Conservation (phyloP, 768 basidiomycete species). For the Holtermanniella nyarrowii region DNA sequence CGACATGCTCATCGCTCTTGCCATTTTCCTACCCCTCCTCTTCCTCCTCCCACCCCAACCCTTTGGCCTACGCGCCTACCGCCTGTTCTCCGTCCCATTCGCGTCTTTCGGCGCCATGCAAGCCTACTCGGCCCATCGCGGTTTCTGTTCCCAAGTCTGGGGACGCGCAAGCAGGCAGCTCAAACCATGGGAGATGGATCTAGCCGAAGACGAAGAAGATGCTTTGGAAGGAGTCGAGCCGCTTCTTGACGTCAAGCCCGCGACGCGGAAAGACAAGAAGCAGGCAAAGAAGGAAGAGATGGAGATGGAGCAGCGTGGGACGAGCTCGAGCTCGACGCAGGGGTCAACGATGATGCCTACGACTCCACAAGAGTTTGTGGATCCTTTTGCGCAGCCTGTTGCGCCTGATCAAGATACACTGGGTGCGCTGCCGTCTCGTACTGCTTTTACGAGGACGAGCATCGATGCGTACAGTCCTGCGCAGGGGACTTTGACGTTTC, state of each 20-base stretch:
- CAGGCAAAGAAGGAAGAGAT: no score
- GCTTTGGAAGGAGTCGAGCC: neutral
- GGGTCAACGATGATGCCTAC: neutral
- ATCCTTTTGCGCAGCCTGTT: neutral
- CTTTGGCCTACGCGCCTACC: conserved; percentile 20
- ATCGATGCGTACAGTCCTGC: no score
- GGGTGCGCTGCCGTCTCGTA: no score
- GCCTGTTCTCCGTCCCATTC: conserved; percentile 26
- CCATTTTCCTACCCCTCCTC: conserved; percentile 23
- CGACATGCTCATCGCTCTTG: conserved; percentile 19
- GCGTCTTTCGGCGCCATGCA: conserved; percentile 27
- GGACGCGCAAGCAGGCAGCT: conserved; percentile 23
- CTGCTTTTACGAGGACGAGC: no score
- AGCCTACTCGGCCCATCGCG: conserved; percentile 27
- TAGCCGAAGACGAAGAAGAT: conserved; percentile 15
- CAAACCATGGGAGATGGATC: conserved; percentile 34
- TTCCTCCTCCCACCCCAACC: conserved; percentile 14
- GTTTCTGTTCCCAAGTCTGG: conserved; percentile 35
- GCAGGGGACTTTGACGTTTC: neutral
- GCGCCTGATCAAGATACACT: no score
- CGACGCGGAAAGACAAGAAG: no score
- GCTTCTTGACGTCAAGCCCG: neutral
- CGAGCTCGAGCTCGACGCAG: conserved; percentile 4
- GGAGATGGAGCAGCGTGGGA: neutral
- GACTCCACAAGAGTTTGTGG: neutral